Evolutionary conservation across 2,329 filamentous ascomycete species (phyloP), one percentile per base, ranked within the genome.

Genomic region (Ploettnerulaceae sp.): DNA sequence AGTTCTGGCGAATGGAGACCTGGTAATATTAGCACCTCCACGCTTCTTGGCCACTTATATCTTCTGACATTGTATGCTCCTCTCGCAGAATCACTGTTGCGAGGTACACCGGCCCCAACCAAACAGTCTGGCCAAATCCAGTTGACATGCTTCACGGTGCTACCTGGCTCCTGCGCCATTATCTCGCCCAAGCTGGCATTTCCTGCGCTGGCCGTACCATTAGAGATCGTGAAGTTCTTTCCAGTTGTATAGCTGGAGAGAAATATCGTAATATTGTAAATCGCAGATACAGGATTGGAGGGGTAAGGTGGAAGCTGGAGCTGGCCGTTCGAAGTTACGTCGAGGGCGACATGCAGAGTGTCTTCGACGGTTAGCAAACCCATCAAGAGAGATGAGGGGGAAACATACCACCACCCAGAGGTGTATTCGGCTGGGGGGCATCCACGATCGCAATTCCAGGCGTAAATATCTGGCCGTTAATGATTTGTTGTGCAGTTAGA

Each of bases 81-180:
- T 2, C 80, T 71, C 18, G 74, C 75, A 40, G 73, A 78, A 47
- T 68, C 67, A 0, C 65, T 62, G n/a, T 46, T 43, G n/a, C 35
- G 45, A 14, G 47, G 65, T 61, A 1, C 62, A 56, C 20, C 73
- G 39, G 81, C 68, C 14, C 82, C 82, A 2, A 80, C 77, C 0
- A 87, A 69, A 56, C 83, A 87, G 48, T 76, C 74, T 0, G 84
- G 83, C 82, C 82, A 87, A 15, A 76, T 69, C 80, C 83, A 87
- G 59, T 82, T 81, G 51, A 86, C 73, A 60, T 87, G 82, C 61
- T 87, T 87, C 33, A 87, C 84, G 0, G 83, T 86, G 59, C 81
- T 84, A 3, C 76, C 75, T 1, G 73, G 65, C 59, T 87, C 82
- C 52, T 82, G 77, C 21, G 66, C 62, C 69, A 87, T 75, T 45